Evolutionary conservation across 305 asterid genomes (phyloP), one percentile per base, ranked within the genome.

Genomic region (Solanum chacoense): DNA sequence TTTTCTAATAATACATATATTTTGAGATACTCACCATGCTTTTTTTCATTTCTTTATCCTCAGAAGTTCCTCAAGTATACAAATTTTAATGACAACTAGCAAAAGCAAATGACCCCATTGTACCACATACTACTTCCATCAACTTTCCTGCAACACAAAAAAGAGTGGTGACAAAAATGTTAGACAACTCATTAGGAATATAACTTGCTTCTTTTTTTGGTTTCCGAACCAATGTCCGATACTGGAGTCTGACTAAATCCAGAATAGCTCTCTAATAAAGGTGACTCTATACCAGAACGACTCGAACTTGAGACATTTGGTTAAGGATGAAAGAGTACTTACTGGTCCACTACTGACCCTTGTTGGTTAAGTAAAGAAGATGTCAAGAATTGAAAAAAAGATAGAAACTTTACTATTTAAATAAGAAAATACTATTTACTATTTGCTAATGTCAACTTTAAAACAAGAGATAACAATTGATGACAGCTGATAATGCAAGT

Each of bases 81-180:
- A 93, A 84, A 77, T 88, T 88, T 91, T 92, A 96, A 91, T 91
- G 93, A 91, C 99, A 97, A 92, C 98, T 95, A 75, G 93, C 91
- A 91, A 96, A 91, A 88, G 97, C 99, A 89, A 94, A 94, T 24
- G 93, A 92, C 85, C 96, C 97, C 92, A 96, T 91, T 92, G 95
- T 87, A 37, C 89, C 90, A 90, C 98, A 96, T 59, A 98, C 93
- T 91, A 95, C 86, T 90, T 96, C 98, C 96, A 96, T 32, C 93
- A 96, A 90, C 90, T 90, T 96, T 92, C 99, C 98, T 96, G 98
- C 89, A 92, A 80, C 1, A 38, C 22, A 79, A 78, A 78, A 78
- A 28, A 77, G 31, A 77, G 74, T 45, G 59, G 29, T 28, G 38
- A 28, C 35, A 88, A 18, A 36, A 37, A 88, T 80, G 40, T 75